These are phyloP conservation scores for Catenaria anguillulae DNA, from an alignment of 371 early-diverging fungal species.

Conservation along the genomic window DNA sequence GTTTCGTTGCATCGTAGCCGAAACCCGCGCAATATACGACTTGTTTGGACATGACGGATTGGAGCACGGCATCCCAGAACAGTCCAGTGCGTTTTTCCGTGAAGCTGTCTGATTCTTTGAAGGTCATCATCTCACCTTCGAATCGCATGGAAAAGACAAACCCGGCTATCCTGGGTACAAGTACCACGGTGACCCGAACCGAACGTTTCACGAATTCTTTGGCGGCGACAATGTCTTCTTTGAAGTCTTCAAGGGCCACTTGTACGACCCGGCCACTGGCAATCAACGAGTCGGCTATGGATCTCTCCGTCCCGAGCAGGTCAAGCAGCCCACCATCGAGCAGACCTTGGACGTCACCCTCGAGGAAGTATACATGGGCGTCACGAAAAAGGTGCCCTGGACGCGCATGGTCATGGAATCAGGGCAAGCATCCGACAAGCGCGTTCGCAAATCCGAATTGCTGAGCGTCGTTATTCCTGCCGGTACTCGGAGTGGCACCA, in stretches of 20 bases:
- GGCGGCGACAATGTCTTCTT: slow-evolving; percentile 25
- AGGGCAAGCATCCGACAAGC: slow-evolving; percentile 24
- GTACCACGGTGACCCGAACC: slow-evolving; percentile 28
- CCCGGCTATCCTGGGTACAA: slow-evolving; percentile 25
- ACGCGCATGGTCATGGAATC: slow-evolving; percentile 11
- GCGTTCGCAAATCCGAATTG: slow-evolving; percentile 18
- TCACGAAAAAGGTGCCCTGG: slow-evolving; percentile 19
- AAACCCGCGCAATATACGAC: slow-evolving; percentile 39
- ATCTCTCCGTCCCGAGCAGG: slow-evolving; percentile 10
- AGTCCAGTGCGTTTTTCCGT: slow-evolving; percentile 10
- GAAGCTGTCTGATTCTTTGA: neutral
- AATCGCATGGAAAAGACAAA: slow-evolving; percentile 7
- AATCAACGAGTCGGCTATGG: slow-evolving; percentile 8
- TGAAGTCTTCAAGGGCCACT: slow-evolving; percentile 3
- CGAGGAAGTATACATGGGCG: slow-evolving; percentile 37
- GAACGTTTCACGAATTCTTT: slow-evolving; percentile 28
- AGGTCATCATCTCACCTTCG: neutral
- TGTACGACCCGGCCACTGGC: neutral
- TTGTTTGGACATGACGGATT: slow-evolving; percentile 32
- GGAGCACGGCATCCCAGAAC: slow-evolving; percentile 26
- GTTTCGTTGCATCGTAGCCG: slow-evolving; percentile 20
- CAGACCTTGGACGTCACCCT: slow-evolving; percentile 23
- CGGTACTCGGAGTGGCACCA: slow-evolving; percentile 38
- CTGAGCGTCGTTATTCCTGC: slow-evolving; percentile 29
- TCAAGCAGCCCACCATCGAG: slow-evolving; percentile 23